phyloP scores from a whole-genome alignment of 2,329 filamentous ascomycete species.

The Verticillium tricorpus region DNA sequence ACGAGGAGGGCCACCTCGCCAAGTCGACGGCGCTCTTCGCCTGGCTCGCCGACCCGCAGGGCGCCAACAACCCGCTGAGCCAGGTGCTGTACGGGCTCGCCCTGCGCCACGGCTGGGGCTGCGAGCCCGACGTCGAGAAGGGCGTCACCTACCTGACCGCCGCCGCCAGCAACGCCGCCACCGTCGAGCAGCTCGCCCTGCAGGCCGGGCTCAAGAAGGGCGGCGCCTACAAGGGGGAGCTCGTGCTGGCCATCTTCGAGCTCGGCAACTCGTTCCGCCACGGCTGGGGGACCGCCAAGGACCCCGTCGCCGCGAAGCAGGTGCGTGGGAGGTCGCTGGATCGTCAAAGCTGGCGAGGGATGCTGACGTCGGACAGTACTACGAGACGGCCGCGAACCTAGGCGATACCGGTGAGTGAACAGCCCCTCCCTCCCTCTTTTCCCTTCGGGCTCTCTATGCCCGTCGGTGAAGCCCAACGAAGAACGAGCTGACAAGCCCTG shows the following conservation, averaged over 20 bases:
- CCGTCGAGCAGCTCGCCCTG: slow-evolving; percentile 80
- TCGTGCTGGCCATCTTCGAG: slow-evolving; percentile 95
- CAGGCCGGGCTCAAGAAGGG: slow-evolving; percentile 87
- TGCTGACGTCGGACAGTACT: slow-evolving; percentile 62
- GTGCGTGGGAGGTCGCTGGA: no score
- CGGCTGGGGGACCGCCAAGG: slow-evolving; percentile 86
- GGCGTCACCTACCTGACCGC: slow-evolving; percentile 83
- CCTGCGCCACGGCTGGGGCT: slow-evolving; percentile 92
- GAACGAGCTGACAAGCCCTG: slow-evolving; percentile 9
- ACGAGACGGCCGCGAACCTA: slow-evolving; percentile 94
- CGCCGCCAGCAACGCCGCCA: slow-evolving; percentile 85
- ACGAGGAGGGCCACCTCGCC: slow-evolving; percentile 77
- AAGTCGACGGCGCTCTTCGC: slow-evolving; percentile 83
- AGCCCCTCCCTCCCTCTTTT: background rate
- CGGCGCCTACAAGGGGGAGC: slow-evolving; percentile 89
- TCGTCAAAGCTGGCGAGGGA: no score
- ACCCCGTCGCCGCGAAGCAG: slow-evolving; percentile 77
- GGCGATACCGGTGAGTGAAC: slow-evolving; percentile 69
- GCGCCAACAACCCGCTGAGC: slow-evolving; percentile 86
- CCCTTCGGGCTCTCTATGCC: background rate
- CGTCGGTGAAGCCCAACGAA: slow-evolving; percentile 7
- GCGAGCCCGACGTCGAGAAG: slow-evolving; percentile 62
- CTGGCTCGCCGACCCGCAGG: slow-evolving; percentile 73
- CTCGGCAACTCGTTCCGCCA: slow-evolving; percentile 89
- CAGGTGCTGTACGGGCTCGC: slow-evolving; percentile 96